These are phyloP conservation scores for Myriosclerotinia scirpicola DNA, from an alignment of 2,329 filamentous ascomycete genomes.

Conservation along the genomic window DNA sequence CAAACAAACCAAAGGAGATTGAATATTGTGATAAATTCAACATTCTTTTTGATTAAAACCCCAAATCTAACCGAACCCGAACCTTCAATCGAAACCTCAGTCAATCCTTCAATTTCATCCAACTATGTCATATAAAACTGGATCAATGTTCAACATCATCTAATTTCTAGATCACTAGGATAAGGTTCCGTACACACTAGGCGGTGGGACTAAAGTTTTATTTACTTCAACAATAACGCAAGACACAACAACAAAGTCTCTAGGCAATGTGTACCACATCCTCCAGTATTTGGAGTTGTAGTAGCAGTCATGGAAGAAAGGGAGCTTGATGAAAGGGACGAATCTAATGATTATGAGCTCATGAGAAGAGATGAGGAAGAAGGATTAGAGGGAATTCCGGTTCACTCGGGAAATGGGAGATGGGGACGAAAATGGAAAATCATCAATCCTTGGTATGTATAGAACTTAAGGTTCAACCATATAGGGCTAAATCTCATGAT, in stretches of 20 bases:
- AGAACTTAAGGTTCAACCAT: neutral
- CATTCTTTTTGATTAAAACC: neutral
- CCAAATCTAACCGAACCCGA: neutral
- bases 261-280: constrained; percentile 1
- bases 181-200: neutral
- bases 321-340: neutral
- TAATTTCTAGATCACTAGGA: neutral
- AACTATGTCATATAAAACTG: neutral
- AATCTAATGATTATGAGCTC: neutral
- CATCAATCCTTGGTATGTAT: constrained; percentile 13
- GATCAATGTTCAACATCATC: neutral
- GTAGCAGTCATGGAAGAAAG: constrained; percentile 15
- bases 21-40: neutral
- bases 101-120: neutral
- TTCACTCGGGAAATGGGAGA: neutral
- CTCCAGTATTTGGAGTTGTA: constrained; percentile 2
- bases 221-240: neutral
- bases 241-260: neutral
- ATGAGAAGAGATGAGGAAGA: constrained; percentile 20
- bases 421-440: constrained; percentile 19
- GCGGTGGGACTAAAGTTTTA: constrained; percentile 8
- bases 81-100: neutral
- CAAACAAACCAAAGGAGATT: neutral
- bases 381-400: neutral
- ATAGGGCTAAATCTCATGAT: neutral